Evolutionary conservation across 2,329 filamentous ascomycete genomes (phyloP).

Genomic region (Claviceps monticola): DNA sequence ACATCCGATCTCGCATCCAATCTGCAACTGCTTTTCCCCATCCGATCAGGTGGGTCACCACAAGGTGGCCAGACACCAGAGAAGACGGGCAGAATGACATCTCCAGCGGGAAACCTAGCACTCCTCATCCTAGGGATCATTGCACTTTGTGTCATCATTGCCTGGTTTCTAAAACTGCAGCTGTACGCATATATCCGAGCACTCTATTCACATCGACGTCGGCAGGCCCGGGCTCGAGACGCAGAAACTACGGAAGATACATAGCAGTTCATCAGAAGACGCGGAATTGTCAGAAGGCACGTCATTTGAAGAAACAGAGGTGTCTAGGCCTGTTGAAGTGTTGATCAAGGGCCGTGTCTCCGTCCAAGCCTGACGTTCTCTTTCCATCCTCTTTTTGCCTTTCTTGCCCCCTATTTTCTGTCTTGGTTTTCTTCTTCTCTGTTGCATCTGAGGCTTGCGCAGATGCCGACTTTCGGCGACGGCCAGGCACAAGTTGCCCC

Average conservation of each 20-base stretch:
- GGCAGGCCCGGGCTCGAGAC: neutral
- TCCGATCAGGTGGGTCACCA: neutral
- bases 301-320: neutral
- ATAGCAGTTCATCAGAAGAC: neutral
- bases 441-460: neutral
- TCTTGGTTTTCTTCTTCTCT: neutral
- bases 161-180: constrained; percentile 16
- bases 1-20: neutral
- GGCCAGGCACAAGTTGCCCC: neutral
- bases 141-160: constrained; percentile 14
- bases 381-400: neutral
- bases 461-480: no score
- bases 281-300: neutral
- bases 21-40: neutral
- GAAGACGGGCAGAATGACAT: constrained; percentile 3
- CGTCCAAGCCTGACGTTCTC: neutral
- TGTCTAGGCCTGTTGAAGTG: neutral
- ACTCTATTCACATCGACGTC: constrained; percentile 11
- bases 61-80: neutral
- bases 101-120: constrained; percentile 14
- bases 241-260: neutral
- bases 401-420: neutral
- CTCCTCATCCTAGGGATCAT: constrained; percentile 19
- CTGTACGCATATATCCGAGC: constrained; percentile 18
- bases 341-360: no score